These are phyloP conservation scores for Coniosporium tulheliwenetii DNA, from an alignment of 2,329 filamentous ascomycete genomes.

Conservation along the genomic window DNA sequence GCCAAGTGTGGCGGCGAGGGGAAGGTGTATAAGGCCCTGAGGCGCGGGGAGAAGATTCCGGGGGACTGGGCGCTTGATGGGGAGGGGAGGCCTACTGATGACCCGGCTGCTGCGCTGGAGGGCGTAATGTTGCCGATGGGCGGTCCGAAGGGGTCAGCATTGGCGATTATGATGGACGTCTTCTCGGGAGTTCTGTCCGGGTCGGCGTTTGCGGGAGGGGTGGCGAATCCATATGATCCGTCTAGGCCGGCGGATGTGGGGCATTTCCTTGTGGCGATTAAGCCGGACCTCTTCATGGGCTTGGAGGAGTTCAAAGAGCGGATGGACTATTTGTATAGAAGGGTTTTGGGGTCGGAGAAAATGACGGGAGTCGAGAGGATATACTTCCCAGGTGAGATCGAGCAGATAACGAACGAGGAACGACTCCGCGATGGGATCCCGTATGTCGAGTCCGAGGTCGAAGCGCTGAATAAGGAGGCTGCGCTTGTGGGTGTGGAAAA, in stretches of 20 bases:
- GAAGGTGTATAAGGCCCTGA: constrained; percentile 55
- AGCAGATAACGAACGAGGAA: constrained; percentile 30
- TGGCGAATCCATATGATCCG: constrained; percentile 62
- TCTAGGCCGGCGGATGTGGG: constrained; percentile 54
- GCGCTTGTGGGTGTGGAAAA: constrained; percentile 21
- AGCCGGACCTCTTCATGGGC: constrained; percentile 59
- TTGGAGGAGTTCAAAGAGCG: constrained; percentile 48
- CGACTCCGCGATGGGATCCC: constrained; percentile 31
- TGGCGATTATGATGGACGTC: constrained; percentile 79
- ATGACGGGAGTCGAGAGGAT: constrained; percentile 38
- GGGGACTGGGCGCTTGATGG: constrained; percentile 59
- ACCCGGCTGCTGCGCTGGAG: constrained; percentile 53
- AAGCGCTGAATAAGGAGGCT: constrained; percentile 34
- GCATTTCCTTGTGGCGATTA: constrained; percentile 57
- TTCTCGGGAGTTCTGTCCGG: constrained; percentile 69
- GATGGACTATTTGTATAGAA: constrained; percentile 42
- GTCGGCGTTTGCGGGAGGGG: constrained; percentile 62
- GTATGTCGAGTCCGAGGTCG: constrained; percentile 30
- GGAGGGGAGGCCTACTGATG: constrained; percentile 53
- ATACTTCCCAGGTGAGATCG: constrained; percentile 43
- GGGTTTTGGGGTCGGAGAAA: constrained; percentile 36
- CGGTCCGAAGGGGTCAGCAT: constrained; percentile 63
- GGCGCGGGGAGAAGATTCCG: constrained; percentile 55
- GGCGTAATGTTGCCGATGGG: constrained; percentile 81
- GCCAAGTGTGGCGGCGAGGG: constrained; percentile 51